Conservation (phyloP, 2,329 filamentous ascomycete species). For the Trichophaea hybrida region DNA sequence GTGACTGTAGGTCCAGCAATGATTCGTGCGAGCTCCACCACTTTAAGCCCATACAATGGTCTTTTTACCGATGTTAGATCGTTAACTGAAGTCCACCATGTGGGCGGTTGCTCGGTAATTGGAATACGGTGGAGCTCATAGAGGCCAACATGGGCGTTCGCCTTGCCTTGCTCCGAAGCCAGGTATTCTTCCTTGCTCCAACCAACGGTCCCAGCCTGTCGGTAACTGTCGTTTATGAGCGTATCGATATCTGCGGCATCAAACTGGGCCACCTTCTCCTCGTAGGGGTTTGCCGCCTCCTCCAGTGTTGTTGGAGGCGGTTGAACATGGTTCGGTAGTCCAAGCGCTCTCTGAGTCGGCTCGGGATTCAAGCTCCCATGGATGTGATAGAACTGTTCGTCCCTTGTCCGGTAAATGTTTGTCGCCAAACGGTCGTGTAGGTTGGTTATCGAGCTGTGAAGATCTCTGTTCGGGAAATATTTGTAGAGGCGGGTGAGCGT, state of each 20-base stretch:
- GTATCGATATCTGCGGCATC: constrained; percentile 30
- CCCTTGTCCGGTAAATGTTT: constrained; percentile 37
- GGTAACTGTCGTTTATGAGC: constrained; percentile 31
- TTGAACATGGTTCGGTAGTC: constrained; percentile 28
- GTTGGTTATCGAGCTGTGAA: constrained; percentile 19
- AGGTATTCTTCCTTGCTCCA: constrained; percentile 32
- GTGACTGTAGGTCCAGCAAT: constrained; percentile 38
- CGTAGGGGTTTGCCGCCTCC: constrained; percentile 29
- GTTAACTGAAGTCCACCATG: constrained; percentile 34
- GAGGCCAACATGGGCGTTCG: constrained; percentile 33
- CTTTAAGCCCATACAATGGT: constrained; percentile 37
- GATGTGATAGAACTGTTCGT: constrained; percentile 36
- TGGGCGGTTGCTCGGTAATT: constrained; percentile 27
- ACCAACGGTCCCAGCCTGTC: constrained; percentile 33
- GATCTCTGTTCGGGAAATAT: constrained; percentile 26
- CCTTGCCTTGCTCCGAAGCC: constrained; percentile 33
- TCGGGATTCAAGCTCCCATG: constrained; percentile 38
- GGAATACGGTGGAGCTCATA: constrained; percentile 31
- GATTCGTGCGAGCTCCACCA: constrained; percentile 37
- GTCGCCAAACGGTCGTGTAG: constrained; percentile 31
- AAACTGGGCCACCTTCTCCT: constrained; percentile 29
- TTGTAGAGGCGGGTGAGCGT: constrained; percentile 5
- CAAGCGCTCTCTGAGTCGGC: constrained; percentile 32
- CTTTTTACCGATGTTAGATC: constrained; percentile 27
- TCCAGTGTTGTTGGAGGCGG: constrained; percentile 28